These are phyloP conservation scores for Septoria petroselini DNA, from an alignment of 2,329 filamentous ascomycete species.

Conservation along the genomic window DNA sequence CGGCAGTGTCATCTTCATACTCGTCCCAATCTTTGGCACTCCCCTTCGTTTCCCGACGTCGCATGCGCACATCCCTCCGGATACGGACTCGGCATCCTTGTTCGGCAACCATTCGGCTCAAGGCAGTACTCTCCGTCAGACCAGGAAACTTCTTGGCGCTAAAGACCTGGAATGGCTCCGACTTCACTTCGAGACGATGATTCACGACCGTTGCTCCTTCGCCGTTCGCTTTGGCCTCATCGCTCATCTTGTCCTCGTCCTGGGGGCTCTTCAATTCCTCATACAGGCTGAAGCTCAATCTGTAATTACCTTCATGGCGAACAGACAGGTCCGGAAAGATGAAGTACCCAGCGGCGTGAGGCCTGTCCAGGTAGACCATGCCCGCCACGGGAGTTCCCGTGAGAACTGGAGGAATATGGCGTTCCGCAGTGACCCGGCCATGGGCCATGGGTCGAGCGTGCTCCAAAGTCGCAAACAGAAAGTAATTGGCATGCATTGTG, in stretches of 20 bases:
- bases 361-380: constrained; percentile 92
- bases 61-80: constrained; percentile 87
- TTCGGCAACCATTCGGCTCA: constrained; percentile 89
- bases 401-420: constrained; percentile 74
- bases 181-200: constrained; percentile 87
- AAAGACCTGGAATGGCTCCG: constrained; percentile 79
- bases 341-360: constrained; percentile 78
- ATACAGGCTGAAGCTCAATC: constrained; percentile 87
- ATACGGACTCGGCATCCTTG: constrained; percentile 97
- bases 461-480: constrained; percentile 89
- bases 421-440: constrained; percentile 66
- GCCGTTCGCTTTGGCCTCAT: constrained; percentile 39
- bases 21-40: constrained; percentile 64
- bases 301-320: constrained; percentile 88
- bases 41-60: constrained; percentile 72
- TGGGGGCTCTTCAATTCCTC: constrained; percentile 85
- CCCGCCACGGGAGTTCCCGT: constrained; percentile 93
- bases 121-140: constrained; percentile 78
- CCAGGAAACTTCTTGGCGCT: constrained; percentile 99
- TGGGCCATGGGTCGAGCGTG: constrained; percentile 79
- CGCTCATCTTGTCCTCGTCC: constrained; percentile 63
- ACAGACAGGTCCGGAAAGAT: constrained; percentile 97
- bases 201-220: constrained; percentile 62
- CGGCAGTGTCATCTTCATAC: constrained; percentile 55
- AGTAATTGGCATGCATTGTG: constrained; percentile 93